Conservation (phyloP, 306 rosid genomes). For the Myrica gale region DNA sequence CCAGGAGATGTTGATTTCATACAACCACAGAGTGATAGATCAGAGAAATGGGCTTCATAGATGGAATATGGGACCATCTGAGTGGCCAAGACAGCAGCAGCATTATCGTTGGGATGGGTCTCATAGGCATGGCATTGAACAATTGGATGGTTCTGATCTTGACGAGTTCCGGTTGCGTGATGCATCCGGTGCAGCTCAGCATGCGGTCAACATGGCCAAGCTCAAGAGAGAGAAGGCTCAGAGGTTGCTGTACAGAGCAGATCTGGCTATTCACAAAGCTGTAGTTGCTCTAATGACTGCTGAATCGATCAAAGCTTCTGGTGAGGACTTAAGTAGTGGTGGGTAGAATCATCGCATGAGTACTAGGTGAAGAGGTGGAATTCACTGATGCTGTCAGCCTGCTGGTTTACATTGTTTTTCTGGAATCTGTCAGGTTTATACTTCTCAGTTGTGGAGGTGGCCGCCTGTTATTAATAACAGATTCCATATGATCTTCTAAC, state of each 20-base stretch:
- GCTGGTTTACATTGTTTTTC: constrained; percentile 30
- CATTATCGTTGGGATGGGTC: constrained; percentile 41
- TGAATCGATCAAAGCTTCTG: constrained; percentile 67
- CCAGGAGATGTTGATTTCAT: constrained; percentile 31
- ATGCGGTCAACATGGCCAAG: constrained; percentile 60
- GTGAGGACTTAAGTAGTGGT: constrained; percentile 41
- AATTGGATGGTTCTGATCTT: constrained; percentile 52
- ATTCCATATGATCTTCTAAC: constrained; percentile 36
- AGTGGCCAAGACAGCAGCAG: constrained; percentile 46
- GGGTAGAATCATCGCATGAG: constrained; percentile 24
- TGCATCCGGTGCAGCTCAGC: constrained; percentile 60
- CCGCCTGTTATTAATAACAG: constrained; percentile 24
- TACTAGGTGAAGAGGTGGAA: constrained; percentile 6
- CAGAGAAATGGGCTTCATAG: constrained; percentile 49
- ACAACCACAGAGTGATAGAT: constrained; percentile 41
- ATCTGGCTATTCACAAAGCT: constrained; percentile 82
- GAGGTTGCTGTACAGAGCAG: constrained; percentile 68
- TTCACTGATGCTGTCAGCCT: constrained; percentile 25
- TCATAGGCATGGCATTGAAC: constrained; percentile 51
- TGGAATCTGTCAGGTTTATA: constrained; percentile 37
- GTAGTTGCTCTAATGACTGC: constrained; percentile 85
- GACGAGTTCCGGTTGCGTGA: constrained; percentile 68
- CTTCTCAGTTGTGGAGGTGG: constrained; percentile 29
- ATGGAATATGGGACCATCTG: constrained; percentile 42
- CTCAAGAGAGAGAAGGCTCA: constrained; percentile 68